A percentile compares a stretch with the other conserved stretches of the same genome.
Evolutionary conservation across 352 stramenopile species (phyloP).

Genomic region (Phytophthora melonis): DNA sequence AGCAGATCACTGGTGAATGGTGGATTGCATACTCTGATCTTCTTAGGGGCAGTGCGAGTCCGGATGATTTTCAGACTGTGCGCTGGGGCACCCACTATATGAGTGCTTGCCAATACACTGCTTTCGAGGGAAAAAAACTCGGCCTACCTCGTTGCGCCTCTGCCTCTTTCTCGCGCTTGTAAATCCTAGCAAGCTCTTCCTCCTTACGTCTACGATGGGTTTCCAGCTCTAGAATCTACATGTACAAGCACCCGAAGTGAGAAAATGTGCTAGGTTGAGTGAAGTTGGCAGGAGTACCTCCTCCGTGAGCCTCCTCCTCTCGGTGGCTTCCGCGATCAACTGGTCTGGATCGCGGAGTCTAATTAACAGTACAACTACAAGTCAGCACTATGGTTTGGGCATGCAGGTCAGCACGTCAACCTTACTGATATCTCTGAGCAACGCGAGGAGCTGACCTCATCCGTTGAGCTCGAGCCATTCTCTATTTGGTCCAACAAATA

Average conservation of each 20-base stretch:
- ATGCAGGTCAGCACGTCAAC: background rate
- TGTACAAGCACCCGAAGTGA: slow-evolving; percentile 8
- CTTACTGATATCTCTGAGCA: slow-evolving; percentile 38
- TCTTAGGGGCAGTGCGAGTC: slow-evolving; percentile 15
- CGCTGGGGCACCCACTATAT: slow-evolving; percentile 2
- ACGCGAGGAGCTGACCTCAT: slow-evolving; percentile 17
- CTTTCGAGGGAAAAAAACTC: background rate
- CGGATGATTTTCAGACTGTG: slow-evolving; percentile 15
- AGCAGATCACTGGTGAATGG: slow-evolving; percentile 24
- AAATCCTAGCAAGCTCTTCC: slow-evolving; percentile 24
- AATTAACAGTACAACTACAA: background rate
- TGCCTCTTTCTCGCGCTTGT: slow-evolving; percentile 27
- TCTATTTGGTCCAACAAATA: slow-evolving; percentile 10
- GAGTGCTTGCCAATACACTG: background rate
- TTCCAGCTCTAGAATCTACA: slow-evolving; percentile 27
- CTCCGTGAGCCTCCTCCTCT: slow-evolving; percentile 29
- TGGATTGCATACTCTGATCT: background rate
- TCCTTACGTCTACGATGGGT: slow-evolving; percentile 23
- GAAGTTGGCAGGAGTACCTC: slow-evolving; percentile 32
- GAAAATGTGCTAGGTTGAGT: background rate
- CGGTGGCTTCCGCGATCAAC: slow-evolving; percentile 43
- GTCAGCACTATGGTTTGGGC: background rate
- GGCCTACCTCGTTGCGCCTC: slow-evolving; percentile 16
- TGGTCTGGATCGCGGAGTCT: slow-evolving; percentile 41
- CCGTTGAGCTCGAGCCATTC: slow-evolving; percentile 5